Base-by-base conservation (phyloP, 2,329 filamentous ascomycete species). In the Hypocreales sp. region DNA sequence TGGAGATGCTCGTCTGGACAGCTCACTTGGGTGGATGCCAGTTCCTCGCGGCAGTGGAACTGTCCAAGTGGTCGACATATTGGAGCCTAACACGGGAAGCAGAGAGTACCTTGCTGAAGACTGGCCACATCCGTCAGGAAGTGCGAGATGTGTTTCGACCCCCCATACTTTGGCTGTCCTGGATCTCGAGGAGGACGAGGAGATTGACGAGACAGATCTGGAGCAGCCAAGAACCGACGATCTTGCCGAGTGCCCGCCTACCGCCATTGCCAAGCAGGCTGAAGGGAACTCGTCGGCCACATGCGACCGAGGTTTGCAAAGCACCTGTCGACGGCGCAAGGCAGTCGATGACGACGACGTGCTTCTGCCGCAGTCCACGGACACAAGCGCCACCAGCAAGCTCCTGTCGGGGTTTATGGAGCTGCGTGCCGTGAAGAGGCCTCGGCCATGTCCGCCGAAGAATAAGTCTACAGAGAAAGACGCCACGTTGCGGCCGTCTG, bases 331-430 rank as follows among this genome's bases (percentile, higher is more conserved):
- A 5, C 24, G 27, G 15, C 26, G 26, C 28, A 28, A 28, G 14
- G 11, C 21, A 11, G n/a, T 22, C 13, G 21, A 28, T 5, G 22
- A 28, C 4, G 9, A 23, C 16, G 8, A 10, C 7, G 24, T 6
- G 7, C 12, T 41, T 1, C 29, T 47, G 5, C 34, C 40, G 2
- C 17, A 22, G 5, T 30, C 31, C 3, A 27, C 23, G 9, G 40
- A 46, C 13, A 19, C 34, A 7, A 36, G 35, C 15, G 38, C 42
- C 2, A 46, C 48, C 2, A 37, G 37, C 5, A 45, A 31, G 15
- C 34, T 55, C 3, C 28, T 55, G 3, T 36, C 35, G 2, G 39
- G 34, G 9, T 55, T 51, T 17, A 43, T 55, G 29, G 33, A 48
- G 8, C 35, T 55, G 5, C 40, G 43, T 7, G 37, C 34, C n/a